phyloP scores from a whole-genome alignment of 257 asterid species.

The Nicotiana noctiflora region DNA sequence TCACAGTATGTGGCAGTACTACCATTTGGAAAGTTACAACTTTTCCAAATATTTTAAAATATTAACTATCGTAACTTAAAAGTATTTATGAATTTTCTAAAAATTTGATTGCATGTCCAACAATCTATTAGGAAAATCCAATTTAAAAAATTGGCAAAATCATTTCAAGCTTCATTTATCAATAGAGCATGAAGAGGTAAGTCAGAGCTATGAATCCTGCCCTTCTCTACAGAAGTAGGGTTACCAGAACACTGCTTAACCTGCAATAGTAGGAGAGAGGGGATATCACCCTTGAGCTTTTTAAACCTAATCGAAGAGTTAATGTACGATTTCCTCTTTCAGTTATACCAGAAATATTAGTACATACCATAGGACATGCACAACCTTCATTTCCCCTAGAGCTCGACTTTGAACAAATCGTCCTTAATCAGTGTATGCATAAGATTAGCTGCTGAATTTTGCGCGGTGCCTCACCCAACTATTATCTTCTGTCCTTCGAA shows the following conservation, averaged over 20 bases:
- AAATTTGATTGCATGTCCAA: neutral
- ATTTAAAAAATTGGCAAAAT: neutral
- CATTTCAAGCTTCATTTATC: neutral
- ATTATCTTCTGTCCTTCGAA: conserved; percentile 47
- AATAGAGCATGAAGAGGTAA: neutral
- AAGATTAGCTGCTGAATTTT: conserved; percentile 6
- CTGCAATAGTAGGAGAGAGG: neutral
- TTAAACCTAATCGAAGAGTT: too few species aligned
- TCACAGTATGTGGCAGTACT: neutral
- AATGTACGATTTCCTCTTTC: neutral
- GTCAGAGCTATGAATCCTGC: neutral
- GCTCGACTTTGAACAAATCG: neutral
- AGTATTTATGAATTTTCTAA: neutral
- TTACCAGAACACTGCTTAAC: too few species aligned
- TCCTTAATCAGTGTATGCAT: neutral
- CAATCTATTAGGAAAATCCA: neutral
- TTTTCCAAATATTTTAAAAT: neutral
- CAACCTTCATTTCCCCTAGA: neutral
- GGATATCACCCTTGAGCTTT: neutral
- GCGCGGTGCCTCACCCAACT: conserved; percentile 39
- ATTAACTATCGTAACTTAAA: neutral
- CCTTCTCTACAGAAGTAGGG: neutral
- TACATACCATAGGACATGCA: neutral
- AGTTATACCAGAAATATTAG: neutral
- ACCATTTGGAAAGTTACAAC: neutral